A percentile compares a stretch with the other conserved stretches of the same genome.
phyloP scores from a whole-genome alignment of 2,329 filamentous ascomycete species.

The Arthroderma uncinatum region DNA sequence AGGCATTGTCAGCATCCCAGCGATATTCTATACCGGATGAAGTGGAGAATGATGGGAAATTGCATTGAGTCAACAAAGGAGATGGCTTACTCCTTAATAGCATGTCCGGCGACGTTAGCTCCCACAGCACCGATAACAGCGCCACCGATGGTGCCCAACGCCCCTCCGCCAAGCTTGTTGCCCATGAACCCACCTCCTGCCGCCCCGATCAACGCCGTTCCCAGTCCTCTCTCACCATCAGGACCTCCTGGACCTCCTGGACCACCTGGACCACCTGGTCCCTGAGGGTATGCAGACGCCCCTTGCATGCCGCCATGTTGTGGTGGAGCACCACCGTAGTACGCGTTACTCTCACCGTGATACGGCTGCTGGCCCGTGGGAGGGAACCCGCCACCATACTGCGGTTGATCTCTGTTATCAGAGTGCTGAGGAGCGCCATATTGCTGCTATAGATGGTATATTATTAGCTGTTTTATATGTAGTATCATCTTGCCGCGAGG shows the following conservation, averaged over 20 bases:
- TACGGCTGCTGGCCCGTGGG: conserved; percentile 21
- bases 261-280: background rate
- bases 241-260: conserved; percentile 12
- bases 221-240: conserved; percentile 28
- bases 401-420: conserved; percentile 11
- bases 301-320: conserved; percentile 7
- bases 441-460: background rate
- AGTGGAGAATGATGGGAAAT: background rate
- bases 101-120: conserved; percentile 20
- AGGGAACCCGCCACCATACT: conserved; percentile 12
- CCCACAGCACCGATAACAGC: conserved; percentile 26
- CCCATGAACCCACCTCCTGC: conserved; percentile 28
- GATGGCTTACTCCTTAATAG: conserved; percentile 21
- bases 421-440: conserved; percentile 4
- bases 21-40: background rate
- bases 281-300: background rate
- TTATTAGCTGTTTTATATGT: background rate
- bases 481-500: background rate
- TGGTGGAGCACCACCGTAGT: conserved; percentile 20
- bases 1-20: background rate
- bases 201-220: conserved; percentile 28
- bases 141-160: conserved; percentile 26
- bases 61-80: background rate
- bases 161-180: conserved; percentile 27
- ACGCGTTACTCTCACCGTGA: conserved; percentile 23